Base-by-base conservation (phyloP, 2,329 filamentous ascomycete species). In the Exophiala aquamarina region DNA sequence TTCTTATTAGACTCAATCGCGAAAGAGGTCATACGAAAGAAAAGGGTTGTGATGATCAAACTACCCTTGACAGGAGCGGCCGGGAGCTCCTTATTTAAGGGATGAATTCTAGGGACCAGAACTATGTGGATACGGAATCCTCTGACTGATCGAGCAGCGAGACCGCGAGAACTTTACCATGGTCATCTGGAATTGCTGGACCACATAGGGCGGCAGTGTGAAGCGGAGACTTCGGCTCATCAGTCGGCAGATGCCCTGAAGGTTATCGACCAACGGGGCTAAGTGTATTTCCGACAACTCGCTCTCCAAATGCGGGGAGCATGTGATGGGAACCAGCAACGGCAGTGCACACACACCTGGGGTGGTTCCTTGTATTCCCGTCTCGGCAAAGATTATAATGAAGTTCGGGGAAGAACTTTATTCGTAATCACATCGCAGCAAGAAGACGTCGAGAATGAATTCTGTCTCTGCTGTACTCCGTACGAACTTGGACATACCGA, bases 161-260 rank as follows among this genome's bases (percentile, higher is more conserved):
- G 17, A 37, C 10, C 10, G 18, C 7, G 9, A 13, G 8, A 15
- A 19, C 9, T 13, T 15, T 37, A 17, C 14, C 14, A 37, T 18
- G 32, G 17, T n/a, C 17, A 18, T n/a, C 13, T 34, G 32, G 19
- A 37, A 21, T 18, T 4, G 18, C 18, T 19, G 35, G 14, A 37
- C 6, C 5, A 14, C 13, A 34, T 18, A 34, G 17, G 32, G 32
- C 32, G 17, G 13, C 13, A n/a, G 32, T 7, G 32, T 5, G 32
- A 26, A 6, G 23, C 32, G 32, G 32, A 18, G 18, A 19, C 8
- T 9, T 15, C 35, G 35, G 35, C 35, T 37, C 35, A 18, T 37
- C 10, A 37, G 11, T 37, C 35, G 35, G 35, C 35, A 37, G 35
- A 37, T 37, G 35, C 32, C 32, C 17, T 34, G 23, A n/a, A n/a